phyloP scores from a whole-genome alignment of 768 basidiomycete species.

The Phlebiopsis flavidoalba region DNA sequence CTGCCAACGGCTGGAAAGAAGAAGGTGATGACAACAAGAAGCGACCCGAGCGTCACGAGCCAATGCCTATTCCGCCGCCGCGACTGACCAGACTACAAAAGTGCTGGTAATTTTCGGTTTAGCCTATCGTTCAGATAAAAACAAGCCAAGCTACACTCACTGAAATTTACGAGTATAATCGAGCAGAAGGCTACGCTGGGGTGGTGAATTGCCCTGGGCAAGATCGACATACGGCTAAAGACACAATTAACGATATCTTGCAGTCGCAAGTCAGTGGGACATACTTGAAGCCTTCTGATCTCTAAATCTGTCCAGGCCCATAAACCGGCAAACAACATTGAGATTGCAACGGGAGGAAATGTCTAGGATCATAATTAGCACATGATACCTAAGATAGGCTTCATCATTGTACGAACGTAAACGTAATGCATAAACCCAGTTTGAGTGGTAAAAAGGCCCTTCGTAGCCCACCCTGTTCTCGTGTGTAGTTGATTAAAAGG shows the following conservation, averaged over 20 bases:
- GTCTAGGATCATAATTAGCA: conserved; percentile 29
- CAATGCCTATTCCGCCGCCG: conserved; percentile 41
- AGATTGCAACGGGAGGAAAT: conserved; percentile 45
- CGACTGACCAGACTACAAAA: conserved; percentile 42
- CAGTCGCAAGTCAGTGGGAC: conserved; percentile 26
- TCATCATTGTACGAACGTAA: conserved; percentile 34
- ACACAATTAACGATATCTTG: neutral
- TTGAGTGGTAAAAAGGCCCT: conserved; percentile 22
- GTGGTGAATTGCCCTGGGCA: conserved; percentile 48
- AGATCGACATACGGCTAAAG: conserved; percentile 52
- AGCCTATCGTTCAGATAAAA: neutral
- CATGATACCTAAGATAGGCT: too few relatives aligned
- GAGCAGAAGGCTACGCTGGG: conserved; percentile 45
- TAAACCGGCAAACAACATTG: conserved; percentile 42
- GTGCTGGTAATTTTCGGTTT: conserved; percentile 29
- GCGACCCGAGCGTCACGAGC: conserved; percentile 42
- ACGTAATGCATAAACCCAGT: conserved; percentile 44
- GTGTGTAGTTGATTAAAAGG: conserved; percentile 1
- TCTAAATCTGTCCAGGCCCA: conserved; percentile 58
- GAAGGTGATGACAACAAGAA: conserved; percentile 44
- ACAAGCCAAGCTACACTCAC: conserved; percentile 21
- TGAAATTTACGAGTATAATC: conserved; percentile 54
- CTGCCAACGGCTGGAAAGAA: conserved; percentile 49
- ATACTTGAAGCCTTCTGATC: conserved; percentile 43
- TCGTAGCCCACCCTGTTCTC: conserved; percentile 39